phyloP scores from a whole-genome alignment of 1,139 yeast genomes.

The Candida mesenterica region DNA sequence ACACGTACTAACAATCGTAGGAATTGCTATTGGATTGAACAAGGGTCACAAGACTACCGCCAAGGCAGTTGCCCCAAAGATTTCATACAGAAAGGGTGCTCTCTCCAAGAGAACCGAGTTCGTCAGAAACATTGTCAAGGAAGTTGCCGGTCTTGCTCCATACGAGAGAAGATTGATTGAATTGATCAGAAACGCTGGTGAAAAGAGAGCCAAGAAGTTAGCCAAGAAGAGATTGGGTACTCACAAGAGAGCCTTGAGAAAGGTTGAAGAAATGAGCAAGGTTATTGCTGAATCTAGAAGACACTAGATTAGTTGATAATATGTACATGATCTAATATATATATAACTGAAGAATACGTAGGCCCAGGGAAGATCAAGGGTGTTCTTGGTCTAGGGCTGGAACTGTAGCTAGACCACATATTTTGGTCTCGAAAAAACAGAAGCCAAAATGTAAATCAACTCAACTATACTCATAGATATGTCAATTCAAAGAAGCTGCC shows the following conservation, averaged over 20 bases:
- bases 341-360: conserved; percentile 4
- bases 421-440: no score
- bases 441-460: no score
- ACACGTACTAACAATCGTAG: conserved; percentile 35
- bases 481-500: neutral
- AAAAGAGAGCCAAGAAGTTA: conserved; percentile 99
- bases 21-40: conserved; percentile 98
- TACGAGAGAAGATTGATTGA: conserved; percentile 99
- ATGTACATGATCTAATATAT: conserved; percentile 16
- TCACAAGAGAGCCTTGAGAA: conserved; percentile 98
- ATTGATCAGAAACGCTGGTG: conserved; percentile 99
- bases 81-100: conserved; percentile 97
- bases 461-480: no score
- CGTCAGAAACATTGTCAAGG: conserved; percentile 93
- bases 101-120: conserved; percentile 93
- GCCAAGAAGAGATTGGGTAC: conserved; percentile 99
- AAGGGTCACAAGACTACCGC: conserved; percentile 97
- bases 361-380: no score
- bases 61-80: conserved; percentile 90
- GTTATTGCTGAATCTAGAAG: conserved; percentile 98
- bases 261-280: conserved; percentile 97
- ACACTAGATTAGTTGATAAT: conserved; percentile 34
- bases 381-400: no score
- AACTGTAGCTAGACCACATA: no score
- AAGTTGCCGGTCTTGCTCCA: conserved; percentile 99